Percentiles rank a stretch among this genome's conserved stretches.
phyloP scores from a whole-genome alignment of 495 filamentous ascomycete species.

The Pyrenopolyporus hunteri region DNA sequence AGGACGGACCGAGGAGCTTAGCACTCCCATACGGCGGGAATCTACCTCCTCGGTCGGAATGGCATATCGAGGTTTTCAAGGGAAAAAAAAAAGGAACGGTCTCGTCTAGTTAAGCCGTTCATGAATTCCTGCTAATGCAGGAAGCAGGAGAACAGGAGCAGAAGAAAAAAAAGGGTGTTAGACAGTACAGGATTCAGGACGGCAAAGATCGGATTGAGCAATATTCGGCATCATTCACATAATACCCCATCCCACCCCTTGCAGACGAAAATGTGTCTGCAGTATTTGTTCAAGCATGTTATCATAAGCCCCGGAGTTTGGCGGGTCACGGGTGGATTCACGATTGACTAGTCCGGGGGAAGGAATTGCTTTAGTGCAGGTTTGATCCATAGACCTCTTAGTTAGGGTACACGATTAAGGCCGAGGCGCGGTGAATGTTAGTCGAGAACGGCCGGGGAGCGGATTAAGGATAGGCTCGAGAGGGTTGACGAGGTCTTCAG shows the following conservation, averaged over 20 bases:
- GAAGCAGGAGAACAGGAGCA: constrained; percentile 22
- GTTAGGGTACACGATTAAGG: constrained; percentile 26
- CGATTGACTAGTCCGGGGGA: constrained; percentile 2
- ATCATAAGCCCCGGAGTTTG: constrained; percentile 34
- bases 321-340: constrained; percentile 17
- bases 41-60: neutral
- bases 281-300: constrained; percentile 22
- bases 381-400: constrained; percentile 28
- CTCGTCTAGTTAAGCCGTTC: constrained; percentile 1
- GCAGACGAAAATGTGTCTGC: constrained; percentile 6
- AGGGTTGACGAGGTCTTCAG: constrained; percentile 5
- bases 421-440: constrained; percentile 6
- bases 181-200: constrained; percentile 31
- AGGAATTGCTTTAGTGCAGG: constrained; percentile 18
- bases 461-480: constrained; percentile 33
- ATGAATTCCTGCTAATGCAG: constrained; percentile 6
- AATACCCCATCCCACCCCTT: constrained; percentile 37
- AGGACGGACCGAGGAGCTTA: neutral
- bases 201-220: constrained; percentile 12
- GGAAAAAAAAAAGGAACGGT: neutral
- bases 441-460: constrained; percentile 6
- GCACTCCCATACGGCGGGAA: neutral
- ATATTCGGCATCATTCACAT: constrained; percentile 25
- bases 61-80: constrained; percentile 2
- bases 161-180: constrained; percentile 23